Base-by-base conservation (phyloP, 768 basidiomycete species). In the Roridomyces roridus region DNA sequence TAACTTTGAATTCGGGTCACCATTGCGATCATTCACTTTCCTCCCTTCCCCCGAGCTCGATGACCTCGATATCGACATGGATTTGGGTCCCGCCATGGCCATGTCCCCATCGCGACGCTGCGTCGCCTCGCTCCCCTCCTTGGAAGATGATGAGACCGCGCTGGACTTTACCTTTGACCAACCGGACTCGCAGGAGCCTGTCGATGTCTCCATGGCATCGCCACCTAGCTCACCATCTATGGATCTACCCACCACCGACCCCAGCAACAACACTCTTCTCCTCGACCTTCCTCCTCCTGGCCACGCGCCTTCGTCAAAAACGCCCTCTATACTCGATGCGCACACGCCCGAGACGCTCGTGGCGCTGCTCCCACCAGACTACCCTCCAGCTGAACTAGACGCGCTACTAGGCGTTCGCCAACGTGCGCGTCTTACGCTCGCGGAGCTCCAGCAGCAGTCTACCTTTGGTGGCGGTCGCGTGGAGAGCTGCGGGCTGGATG, bases 1-100 rank as follows among this genome's bases (percentile, higher is more conserved):
- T 9, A 43, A 11, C 6, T 47, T 7, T 20, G n/a, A n/a, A 21
- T 57, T 21, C 29, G 44, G 57, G 0, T 35, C 56, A 15, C 36
- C 57, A 4, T 49, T 59, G 48, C 37, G 46, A 20, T 47, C 61
- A 5, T 59, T 59, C 25, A 39, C 39, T 23, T 52, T 45, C 9
- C 53, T 59, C 15, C 48, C 60, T 3, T 55, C 61, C n/a, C 57
- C 61, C 7, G 61, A 63, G 8, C 61, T 63, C 10, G 61, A 63
- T 37, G 57, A 55, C 34, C 61, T 63, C 45, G 57, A 59, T 18
- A 47, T 62, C 20, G 60, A 57, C 37, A 55, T 55, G 53, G 57
- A 59, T 20, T 14, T 63, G 4, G 51, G 37, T 5, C 52, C 52
- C 6, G 55, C 51, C 15, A 24, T 47, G 11, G 53, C 37, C 44